Evolutionary conservation across 2,329 filamentous ascomycete genomes (phyloP).

Genomic region (Alternaria conjuncta): DNA sequence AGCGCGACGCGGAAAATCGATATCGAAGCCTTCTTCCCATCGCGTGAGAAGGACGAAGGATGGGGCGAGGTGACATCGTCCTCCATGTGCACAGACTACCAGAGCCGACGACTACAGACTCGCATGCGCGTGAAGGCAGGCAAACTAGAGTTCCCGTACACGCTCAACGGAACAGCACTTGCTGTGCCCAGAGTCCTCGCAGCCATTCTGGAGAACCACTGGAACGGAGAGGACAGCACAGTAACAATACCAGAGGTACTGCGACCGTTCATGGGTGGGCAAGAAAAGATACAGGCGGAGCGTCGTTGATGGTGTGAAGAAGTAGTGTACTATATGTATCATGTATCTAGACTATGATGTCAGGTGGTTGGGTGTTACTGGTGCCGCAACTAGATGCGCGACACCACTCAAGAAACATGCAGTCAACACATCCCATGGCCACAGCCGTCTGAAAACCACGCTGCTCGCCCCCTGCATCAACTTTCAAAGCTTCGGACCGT

Average conservation of each 20-base stretch:
- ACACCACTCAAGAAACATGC: not conserved
- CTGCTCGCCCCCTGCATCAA: conserved; percentile 11
- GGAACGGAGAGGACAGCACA: conserved; percentile 71
- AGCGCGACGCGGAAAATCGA: conserved; percentile 87
- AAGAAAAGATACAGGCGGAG: conserved; percentile 41
- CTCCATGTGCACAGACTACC: conserved; percentile 94
- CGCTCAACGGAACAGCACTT: conserved; percentile 91
- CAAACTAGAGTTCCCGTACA: conserved; percentile 80
- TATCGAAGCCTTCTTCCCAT: conserved; percentile 94
- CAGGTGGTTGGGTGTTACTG: not conserved
- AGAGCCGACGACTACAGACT: conserved; percentile 81
- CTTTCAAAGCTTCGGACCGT: conserved; percentile 15
- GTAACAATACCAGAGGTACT: conserved; percentile 81
- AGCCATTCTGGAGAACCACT: conserved; percentile 88
- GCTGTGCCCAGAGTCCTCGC: conserved; percentile 90
- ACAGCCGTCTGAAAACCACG: conserved; percentile 6
- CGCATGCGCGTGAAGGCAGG: conserved; percentile 62
- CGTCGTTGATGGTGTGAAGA: conserved; percentile 16
- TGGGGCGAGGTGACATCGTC: conserved; percentile 95
- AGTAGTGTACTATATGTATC: not conserved
- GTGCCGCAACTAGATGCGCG: not conserved
- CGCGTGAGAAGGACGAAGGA: conserved; percentile 70
- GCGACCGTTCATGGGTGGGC: conserved; percentile 78
- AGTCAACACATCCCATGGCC: not conserved
- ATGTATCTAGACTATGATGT: not conserved